These are phyloP conservation scores for Gaeumannomyces tritici DNA, from an alignment of 2,329 filamentous ascomycete species.

Conservation along the genomic window DNA sequence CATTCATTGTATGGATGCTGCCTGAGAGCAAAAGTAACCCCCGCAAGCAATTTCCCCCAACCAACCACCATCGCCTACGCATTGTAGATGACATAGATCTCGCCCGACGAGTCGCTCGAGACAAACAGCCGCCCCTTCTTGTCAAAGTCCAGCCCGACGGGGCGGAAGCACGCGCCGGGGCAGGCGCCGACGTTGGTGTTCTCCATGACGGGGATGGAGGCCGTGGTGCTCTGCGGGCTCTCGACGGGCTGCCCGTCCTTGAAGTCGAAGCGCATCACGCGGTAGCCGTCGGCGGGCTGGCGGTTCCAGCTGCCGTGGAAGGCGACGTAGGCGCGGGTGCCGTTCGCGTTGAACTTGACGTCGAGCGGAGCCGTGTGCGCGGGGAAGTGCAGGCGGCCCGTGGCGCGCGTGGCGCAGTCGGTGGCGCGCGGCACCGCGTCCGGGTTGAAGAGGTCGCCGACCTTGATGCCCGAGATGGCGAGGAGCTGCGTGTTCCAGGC, in stretches of 20 bases:
- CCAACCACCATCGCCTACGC: neutral
- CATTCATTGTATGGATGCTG: too few relatives aligned
- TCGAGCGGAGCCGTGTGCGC: constrained; percentile 57
- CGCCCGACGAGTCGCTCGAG: constrained; percentile 51
- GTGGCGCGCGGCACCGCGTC: constrained; percentile 15
- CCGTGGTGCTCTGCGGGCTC: constrained; percentile 29
- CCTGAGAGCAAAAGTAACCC: neutral
- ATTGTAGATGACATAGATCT: constrained; percentile 45
- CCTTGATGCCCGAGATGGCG: constrained; percentile 16
- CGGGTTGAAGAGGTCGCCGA: constrained; percentile 25
- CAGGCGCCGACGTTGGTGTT: constrained; percentile 43
- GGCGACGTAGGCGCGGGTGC: constrained; percentile 46
- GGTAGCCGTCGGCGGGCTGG: constrained; percentile 25
- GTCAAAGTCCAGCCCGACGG: constrained; percentile 46
- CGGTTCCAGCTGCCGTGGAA: constrained; percentile 49
- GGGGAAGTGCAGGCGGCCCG: constrained; percentile 33
- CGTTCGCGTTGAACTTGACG: constrained; percentile 49
- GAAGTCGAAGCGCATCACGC: constrained; percentile 30
- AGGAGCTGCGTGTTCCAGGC: constrained; percentile 40
- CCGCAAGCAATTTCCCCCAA: neutral
- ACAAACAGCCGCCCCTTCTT: constrained; percentile 47
- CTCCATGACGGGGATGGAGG: constrained; percentile 40
- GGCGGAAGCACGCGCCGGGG: constrained; percentile 49
- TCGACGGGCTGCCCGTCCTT: constrained; percentile 29
- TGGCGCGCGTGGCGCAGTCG: constrained; percentile 15